Conservation (phyloP, 2,329 filamentous ascomycete species). For the Colletotrichum tamarilloi region DNA sequence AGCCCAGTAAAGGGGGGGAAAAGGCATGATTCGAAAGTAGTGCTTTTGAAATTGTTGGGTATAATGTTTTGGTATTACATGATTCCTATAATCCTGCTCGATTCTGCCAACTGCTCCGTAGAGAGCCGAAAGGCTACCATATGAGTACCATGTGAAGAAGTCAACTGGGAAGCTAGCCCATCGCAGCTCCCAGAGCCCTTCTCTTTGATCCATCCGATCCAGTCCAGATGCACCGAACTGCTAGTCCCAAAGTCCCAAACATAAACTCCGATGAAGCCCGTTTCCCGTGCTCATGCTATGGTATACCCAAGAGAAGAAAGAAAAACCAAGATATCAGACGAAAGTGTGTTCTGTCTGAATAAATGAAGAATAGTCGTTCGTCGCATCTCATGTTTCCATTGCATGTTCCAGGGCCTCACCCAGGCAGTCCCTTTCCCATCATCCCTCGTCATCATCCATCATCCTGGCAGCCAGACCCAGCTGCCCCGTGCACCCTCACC, state of each 20-base stretch:
- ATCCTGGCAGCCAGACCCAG: conserved; percentile 36
- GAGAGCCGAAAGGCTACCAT: not conserved
- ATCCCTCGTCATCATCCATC: conserved; percentile 30
- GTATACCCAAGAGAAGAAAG: conserved; percentile 10
- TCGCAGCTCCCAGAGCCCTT: conserved; percentile 44
- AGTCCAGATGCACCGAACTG: conserved; percentile 36
- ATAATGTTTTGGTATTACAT: conserved; percentile 34
- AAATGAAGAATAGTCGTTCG: conserved; percentile 18
- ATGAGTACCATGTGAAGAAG: conserved; percentile 17
- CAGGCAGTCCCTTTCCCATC: conserved; percentile 37
- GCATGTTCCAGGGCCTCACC: conserved; percentile 32
- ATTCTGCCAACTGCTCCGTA: conserved; percentile 8
- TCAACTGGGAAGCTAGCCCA: conserved; percentile 42
- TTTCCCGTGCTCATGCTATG: conserved; percentile 32
- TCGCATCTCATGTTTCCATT: conserved; percentile 29
- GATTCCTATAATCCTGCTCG: conserved; percentile 32
- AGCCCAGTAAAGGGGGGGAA: too few species aligned
- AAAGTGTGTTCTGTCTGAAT: conserved; percentile 3
- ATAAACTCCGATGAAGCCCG: conserved; percentile 26
- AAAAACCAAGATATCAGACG: conserved; percentile 1
- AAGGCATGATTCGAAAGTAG: not conserved
- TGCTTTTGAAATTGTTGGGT: conserved; percentile 30
- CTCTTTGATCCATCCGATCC: conserved; percentile 38
- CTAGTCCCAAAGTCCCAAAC: conserved; percentile 25
- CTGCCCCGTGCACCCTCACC: conserved; percentile 19